phyloP scores from a whole-genome alignment of 305 asterid species.

The Ilex paraguariensis region DNA sequence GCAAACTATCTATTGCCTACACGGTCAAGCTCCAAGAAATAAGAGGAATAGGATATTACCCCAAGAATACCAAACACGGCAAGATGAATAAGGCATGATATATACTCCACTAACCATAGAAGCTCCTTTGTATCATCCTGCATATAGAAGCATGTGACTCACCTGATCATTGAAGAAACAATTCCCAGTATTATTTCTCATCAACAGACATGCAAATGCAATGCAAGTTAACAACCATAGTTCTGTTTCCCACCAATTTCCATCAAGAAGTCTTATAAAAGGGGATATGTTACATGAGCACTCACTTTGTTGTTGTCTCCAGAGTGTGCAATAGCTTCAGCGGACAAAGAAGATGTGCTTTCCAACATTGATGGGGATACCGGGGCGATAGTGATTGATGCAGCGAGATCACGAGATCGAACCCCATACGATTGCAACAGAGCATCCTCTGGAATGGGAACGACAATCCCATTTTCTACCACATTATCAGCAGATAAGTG shows the following conservation, averaged over 20 bases:
- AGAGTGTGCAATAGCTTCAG: slow-evolving; percentile 28
- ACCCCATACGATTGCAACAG: slow-evolving; percentile 11
- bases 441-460: slow-evolving; percentile 42
- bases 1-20: no score
- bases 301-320: slow-evolving; percentile 36
- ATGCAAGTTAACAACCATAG: no score
- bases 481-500: slow-evolving; percentile 35
- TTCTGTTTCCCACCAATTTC: no score
- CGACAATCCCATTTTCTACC: slow-evolving; percentile 30
- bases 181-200: background rate
- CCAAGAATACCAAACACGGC: slow-evolving; percentile 82
- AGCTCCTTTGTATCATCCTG: slow-evolving; percentile 42
- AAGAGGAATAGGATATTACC: slow-evolving; percentile 32
- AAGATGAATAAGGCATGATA: slow-evolving; percentile 54
- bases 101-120: slow-evolving; percentile 53
- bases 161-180: background rate
- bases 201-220: no score
- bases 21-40: background rate
- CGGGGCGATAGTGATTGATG: slow-evolving; percentile 8
- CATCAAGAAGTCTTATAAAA: background rate
- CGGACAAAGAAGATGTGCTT: slow-evolving; percentile 13
- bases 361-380: slow-evolving; percentile 16
- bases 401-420: slow-evolving; percentile 3
- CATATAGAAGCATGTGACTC: slow-evolving; percentile 7
- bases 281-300: background rate